Conservation (phyloP, 441 rosid genomes). For the Sinapis alba region DNA sequence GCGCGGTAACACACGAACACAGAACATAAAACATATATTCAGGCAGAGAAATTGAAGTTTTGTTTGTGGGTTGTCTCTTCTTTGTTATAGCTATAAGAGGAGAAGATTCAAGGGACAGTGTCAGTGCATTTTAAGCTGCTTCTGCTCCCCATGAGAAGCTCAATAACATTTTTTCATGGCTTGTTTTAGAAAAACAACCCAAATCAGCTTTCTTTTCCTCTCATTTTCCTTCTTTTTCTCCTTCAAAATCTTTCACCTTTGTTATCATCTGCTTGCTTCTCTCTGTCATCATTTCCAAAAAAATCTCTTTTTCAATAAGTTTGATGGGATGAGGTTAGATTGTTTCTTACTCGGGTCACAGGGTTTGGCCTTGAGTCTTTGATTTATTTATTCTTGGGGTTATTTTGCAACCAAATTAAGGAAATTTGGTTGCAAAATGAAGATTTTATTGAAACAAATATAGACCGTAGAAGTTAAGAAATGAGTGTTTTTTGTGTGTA, state of each 20-base stretch:
- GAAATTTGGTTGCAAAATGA: constrained; percentile 30
- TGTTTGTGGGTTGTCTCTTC: constrained; percentile 38
- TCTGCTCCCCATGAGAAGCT: constrained; percentile 68
- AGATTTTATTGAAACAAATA: constrained; percentile 8
- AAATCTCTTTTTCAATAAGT: not conserved
- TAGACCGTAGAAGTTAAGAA: constrained; percentile 9
- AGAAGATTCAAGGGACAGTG: constrained; percentile 61
- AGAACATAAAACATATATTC: not conserved
- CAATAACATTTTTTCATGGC: constrained; percentile 36
- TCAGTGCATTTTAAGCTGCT: constrained; percentile 88
- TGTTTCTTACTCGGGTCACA: constrained; percentile 32
- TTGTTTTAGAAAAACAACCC: constrained; percentile 33
- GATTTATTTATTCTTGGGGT: constrained; percentile 44
- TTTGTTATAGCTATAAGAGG: constrained; percentile 41
- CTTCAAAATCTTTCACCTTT: constrained; percentile 17
- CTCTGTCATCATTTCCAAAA: not conserved
- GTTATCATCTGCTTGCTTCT: constrained; percentile 25
- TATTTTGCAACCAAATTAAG: constrained; percentile 34
- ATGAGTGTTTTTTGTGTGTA: constrained; percentile 12
- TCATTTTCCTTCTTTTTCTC: constrained; percentile 14
- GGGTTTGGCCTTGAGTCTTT: constrained; percentile 40
- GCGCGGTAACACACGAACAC: constrained; percentile 31
- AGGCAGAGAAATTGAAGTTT: not conserved
- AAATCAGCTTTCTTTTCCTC: constrained; percentile 15
- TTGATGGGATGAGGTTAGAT: constrained; percentile 32